Evolutionary conservation across 345 rosid species (phyloP).

Genomic region (Carallia brachiata): DNA sequence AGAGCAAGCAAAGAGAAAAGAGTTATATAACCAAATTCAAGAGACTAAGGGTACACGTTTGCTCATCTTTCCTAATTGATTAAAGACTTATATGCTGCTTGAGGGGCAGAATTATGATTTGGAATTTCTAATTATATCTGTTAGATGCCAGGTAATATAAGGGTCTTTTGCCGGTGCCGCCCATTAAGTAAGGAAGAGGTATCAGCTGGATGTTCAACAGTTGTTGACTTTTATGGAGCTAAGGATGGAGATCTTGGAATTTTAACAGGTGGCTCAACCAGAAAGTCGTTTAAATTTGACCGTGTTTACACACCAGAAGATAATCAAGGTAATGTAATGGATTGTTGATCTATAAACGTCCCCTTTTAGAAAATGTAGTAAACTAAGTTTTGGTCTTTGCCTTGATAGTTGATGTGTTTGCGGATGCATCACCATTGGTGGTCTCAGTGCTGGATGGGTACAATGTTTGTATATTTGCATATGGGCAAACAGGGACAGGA

Average conservation of each 20-base stretch:
- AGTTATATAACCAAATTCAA: slow-evolving; percentile 84
- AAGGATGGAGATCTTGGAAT: slow-evolving; percentile 90
- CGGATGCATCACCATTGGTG: slow-evolving; percentile 87
- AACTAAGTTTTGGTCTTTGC: slow-evolving; percentile 14
- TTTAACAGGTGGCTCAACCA: slow-evolving; percentile 54
- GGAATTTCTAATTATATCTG: background rate
- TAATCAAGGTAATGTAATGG: slow-evolving; percentile 66
- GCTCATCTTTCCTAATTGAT: slow-evolving; percentile 5
- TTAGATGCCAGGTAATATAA: slow-evolving; percentile 71
- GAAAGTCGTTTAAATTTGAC: slow-evolving; percentile 78
- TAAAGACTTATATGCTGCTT: slow-evolving; percentile 8
- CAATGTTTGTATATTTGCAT: slow-evolving; percentile 96
- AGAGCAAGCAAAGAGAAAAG: slow-evolving; percentile 92
- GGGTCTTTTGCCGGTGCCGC: slow-evolving; percentile 96
- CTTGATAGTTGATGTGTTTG: slow-evolving; percentile 77
- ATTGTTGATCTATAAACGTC: slow-evolving; percentile 1
- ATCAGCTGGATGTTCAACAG: slow-evolving; percentile 53
- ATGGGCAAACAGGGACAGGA: slow-evolving; percentile 97
- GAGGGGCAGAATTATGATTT: background rate
- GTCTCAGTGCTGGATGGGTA: slow-evolving; percentile 90
- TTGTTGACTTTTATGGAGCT: slow-evolving; percentile 72
- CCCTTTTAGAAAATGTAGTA: slow-evolving; percentile 2
- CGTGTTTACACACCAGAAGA: slow-evolving; percentile 79
- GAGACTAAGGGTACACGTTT: slow-evolving; percentile 65
- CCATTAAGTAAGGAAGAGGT: slow-evolving; percentile 74